Evolutionary conservation across 2,329 filamentous ascomycete species (phyloP), one percentile per base, ranked within the genome.

Genomic region (Ascochyta clinopodiicola): DNA sequence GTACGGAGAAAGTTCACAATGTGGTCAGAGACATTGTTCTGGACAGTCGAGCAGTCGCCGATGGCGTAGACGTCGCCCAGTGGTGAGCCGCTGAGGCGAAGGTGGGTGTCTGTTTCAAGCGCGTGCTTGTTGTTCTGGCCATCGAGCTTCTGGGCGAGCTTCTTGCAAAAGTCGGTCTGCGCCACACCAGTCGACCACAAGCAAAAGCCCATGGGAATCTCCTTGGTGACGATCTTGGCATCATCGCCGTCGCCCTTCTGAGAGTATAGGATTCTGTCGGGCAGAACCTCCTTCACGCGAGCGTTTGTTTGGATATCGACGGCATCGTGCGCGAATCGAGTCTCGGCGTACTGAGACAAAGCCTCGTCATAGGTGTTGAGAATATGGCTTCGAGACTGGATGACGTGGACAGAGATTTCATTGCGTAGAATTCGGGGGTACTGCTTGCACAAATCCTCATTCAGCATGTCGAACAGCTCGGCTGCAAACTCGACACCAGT

Each of bases 401-500:
- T 97, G 42, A 99, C 83, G 71, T 99, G 96, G 1, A 99, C 94
- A 0, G 95, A 98, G 44, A 99, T 96, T 74, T 99, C 92, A 72
- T 98, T 98, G 59, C 95, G 87, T n/a, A 99, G 78, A 27, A 99
- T 86, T 60, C 88, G 88, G 2, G 95, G 95, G 75, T 96, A 99
- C 12, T 64, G 56, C 45, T 67, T 63, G 38, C 88, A 88, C 38
- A 99, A 78, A 72, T 99, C 95, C 75, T 99, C 96, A 70, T 99
- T 99, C 15, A 99, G 82, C 75, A 99, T 88, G 75, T 99, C 95
- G 74, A 90, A 98, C 6, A 99, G 83, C 74, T 99, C 95, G 6
- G 95, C 95, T 1, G 96, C 96, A 68, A 99, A 99, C 74, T 99
- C 95, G 32, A 99, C 95, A 57, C 95, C 95, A 0, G 95, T 99